phyloP scores from a whole-genome alignment of 1,284 basidiomycete species.

The Phellopilus nigrolimitatus region DNA sequence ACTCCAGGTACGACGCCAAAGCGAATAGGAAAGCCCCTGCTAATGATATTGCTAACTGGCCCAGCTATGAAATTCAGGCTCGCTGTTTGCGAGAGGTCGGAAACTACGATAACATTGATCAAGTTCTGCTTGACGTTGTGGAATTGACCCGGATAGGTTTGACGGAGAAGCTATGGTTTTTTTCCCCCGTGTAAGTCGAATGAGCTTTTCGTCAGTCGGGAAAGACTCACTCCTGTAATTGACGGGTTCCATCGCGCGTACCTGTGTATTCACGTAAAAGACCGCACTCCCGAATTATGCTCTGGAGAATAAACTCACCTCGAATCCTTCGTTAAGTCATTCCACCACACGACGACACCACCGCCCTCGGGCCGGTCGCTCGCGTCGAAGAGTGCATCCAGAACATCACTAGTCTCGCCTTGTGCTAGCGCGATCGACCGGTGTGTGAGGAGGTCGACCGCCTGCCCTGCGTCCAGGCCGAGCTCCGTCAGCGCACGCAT shows the following conservation, averaged over 20 bases:
- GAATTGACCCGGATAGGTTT: slow-evolving; percentile 72
- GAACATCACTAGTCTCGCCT: slow-evolving; percentile 40
- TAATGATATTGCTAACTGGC: slow-evolving; percentile 64
- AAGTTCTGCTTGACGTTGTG: slow-evolving; percentile 69
- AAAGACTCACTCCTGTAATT: slow-evolving; percentile 41
- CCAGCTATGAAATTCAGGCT: slow-evolving; percentile 60
- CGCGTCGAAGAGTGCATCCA: slow-evolving; percentile 82
- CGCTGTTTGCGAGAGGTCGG: slow-evolving; percentile 68
- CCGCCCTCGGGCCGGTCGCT: slow-evolving; percentile 83
- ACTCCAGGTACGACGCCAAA: slow-evolving; percentile 80
- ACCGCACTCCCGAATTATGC: no score
- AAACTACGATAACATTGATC: slow-evolving; percentile 73
- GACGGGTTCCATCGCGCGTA: slow-evolving; percentile 53
- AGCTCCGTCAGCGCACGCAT: slow-evolving; percentile 57
- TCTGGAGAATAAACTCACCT: no score
- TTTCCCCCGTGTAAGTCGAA: not conserved
- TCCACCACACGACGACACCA: slow-evolving; percentile 77
- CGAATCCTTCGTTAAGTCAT: slow-evolving; percentile 85
- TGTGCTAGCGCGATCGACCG: slow-evolving; percentile 48
- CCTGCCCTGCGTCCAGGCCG: slow-evolving; percentile 60
- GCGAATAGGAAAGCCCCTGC: slow-evolving; percentile 68
- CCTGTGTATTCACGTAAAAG: no score
- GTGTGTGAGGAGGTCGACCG: slow-evolving; percentile 69
- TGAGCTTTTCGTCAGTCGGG: not conserved
- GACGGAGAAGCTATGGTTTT: slow-evolving; percentile 66